Base-by-base conservation (phyloP, 495 filamentous ascomycete species). In the Podospora anserina region DNA sequence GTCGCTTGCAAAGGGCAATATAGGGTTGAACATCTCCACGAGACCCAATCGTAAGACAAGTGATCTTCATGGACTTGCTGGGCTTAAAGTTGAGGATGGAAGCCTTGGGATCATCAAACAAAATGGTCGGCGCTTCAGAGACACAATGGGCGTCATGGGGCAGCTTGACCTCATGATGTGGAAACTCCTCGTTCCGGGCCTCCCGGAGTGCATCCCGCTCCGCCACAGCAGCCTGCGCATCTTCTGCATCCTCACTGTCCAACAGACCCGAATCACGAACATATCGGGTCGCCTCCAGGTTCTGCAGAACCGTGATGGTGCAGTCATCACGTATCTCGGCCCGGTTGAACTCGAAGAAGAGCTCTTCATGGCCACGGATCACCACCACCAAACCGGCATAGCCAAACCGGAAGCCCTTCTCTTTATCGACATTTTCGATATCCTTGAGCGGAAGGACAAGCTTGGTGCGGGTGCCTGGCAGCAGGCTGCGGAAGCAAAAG, bases 51-150 rank as follows among this genome's bases (percentile, higher is more conserved):
- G 95, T 99, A 34, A 99, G 80, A 75, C 95, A 99, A 0, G 94
- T 97, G 63, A 99, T 89, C n/a, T 83, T 86, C 74, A 99, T 79
- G 9, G 93, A 84, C 72, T 94, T 86, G 5, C 86, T 80, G 0
- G 95, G 95, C 77, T 96, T 97, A 81, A 98, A 99, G 68, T 97
- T 94, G 70, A 99, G 84, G 68, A 98, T 93, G 0, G 95, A 98
- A 20, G 92, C 92, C 70, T 88, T 88, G 20, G 93, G 90, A 73
- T 98, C 95, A 74, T 99, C 95, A 74, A 98, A 98, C 11, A 93
- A 78, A 66, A 97, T 92, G 2, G 92, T 88, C 4, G 88, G 85
- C 7, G 85, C 83, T 44, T 91, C 87, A 23, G 75, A 75, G 56
- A 87, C 78, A 49, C 82, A 74, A 5, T 82, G 77, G 7, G 83